Evolutionary conservation across 148 eudicot species (phyloP).

Genomic region (Chenopodium formosanum): DNA sequence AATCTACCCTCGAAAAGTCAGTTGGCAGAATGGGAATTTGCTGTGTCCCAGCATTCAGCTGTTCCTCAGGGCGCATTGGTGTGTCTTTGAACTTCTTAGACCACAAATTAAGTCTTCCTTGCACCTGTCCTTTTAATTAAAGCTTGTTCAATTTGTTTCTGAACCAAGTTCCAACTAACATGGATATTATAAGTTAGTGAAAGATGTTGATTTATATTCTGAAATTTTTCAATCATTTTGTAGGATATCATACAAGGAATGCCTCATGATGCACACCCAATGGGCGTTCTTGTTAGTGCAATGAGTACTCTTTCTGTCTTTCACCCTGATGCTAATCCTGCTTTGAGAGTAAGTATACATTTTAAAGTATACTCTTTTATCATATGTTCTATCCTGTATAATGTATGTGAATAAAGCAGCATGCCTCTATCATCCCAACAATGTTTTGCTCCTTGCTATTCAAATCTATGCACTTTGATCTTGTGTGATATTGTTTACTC

Average conservation of each 20-base stretch:
- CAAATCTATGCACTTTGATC: neutral
- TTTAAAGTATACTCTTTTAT: neutral
- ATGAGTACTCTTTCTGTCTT: conserved; percentile 94
- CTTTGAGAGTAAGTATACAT: conserved; percentile 72
- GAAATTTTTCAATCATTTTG: conserved; percentile 22
- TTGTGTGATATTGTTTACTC: neutral
- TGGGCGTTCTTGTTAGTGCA: conserved; percentile 96
- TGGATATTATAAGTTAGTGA: neutral
- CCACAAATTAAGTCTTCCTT: neutral
- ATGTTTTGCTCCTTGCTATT: conserved; percentile 1
- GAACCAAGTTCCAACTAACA: neutral
- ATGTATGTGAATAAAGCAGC: neutral
- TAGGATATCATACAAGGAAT: conserved; percentile 91
- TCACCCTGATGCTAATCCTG: conserved; percentile 99
- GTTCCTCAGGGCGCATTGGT: conserved; percentile 97
- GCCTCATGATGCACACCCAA: conserved; percentile 99
- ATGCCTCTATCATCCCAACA: neutral
- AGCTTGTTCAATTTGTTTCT: neutral
- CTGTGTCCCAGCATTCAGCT: conserved; percentile 95
- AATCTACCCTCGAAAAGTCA: conserved; percentile 82
- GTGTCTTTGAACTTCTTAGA: conserved; percentile 17
- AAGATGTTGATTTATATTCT: neutral
- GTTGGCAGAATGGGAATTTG: conserved; percentile 92
- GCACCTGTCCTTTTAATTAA: neutral
- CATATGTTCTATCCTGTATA: neutral